Conservation (phyloP, 202 grass and related monocot genomes). For the Carex sylvatica region DNA sequence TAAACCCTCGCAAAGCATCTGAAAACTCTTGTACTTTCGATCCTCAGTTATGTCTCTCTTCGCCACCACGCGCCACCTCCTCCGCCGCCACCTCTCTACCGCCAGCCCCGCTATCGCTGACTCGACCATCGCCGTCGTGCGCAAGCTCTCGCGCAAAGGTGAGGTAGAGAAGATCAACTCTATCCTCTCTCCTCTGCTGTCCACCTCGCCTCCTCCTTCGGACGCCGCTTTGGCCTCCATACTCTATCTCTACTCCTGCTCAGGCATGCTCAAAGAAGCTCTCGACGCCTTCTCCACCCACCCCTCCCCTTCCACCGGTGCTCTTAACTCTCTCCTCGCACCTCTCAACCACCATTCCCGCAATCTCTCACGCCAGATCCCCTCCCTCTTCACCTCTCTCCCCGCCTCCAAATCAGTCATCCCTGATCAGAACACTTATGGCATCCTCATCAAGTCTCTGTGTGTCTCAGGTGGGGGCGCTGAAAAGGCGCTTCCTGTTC, state of each 20-base stretch:
- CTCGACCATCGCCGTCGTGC: slow-evolving; percentile 28
- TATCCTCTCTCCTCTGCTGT: slow-evolving; percentile 45
- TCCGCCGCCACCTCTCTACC: slow-evolving; percentile 30
- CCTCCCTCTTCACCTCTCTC: slow-evolving; percentile 46
- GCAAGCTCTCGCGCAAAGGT: slow-evolving; percentile 53
- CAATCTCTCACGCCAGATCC: slow-evolving; percentile 34
- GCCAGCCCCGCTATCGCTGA: not conserved
- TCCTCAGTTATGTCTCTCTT: slow-evolving; percentile 25
- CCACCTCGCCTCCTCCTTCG: slow-evolving; percentile 22
- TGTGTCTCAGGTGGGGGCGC: slow-evolving; percentile 49
- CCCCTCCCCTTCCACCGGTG: slow-evolving; percentile 39
- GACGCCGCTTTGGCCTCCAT: slow-evolving; percentile 30
- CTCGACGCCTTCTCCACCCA: slow-evolving; percentile 38
- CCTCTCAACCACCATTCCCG: slow-evolving; percentile 52
- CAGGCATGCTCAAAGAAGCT: slow-evolving; percentile 60
- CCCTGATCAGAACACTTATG: slow-evolving; percentile 50
- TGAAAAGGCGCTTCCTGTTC: slow-evolving; percentile 48
- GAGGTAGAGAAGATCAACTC: slow-evolving; percentile 48
- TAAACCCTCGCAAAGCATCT: not conserved
- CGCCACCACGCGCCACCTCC: slow-evolving; percentile 24
- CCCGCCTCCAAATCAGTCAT: slow-evolving; percentile 26
- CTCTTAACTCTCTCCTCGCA: slow-evolving; percentile 56
- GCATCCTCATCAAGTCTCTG: slow-evolving; percentile 71
- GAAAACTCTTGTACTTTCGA: not conserved
- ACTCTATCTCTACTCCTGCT: slow-evolving; percentile 42